Base-by-base conservation (phyloP, 78 protist genomes). In the Cavenderia fasciculata region DNA sequence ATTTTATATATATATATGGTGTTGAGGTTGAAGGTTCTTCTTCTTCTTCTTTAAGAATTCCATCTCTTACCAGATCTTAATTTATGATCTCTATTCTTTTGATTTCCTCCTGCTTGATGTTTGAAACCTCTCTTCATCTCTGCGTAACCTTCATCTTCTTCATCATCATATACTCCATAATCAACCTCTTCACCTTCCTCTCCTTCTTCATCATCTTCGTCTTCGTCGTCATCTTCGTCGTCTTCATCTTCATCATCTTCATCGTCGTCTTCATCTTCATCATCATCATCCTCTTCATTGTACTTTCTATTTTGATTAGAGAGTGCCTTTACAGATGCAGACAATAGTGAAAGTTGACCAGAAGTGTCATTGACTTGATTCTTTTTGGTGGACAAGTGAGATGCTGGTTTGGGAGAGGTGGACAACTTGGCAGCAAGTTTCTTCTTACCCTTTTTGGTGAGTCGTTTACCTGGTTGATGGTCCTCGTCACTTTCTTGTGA, bases 51-150 rank as follows among this genome's bases (percentile, higher is more conserved):
- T 49, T 63, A 63, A 6, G 33, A 38, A 47, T 63, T 63, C 72
- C 72, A 63, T 63, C 47, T 63, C 25, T 21, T 63, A 18, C 72
- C 72, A 34, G 38, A 63, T n/a, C n/a, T n/a, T n/a, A n/a, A n/a
- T n/a, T n/a, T n/a, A n/a, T n/a, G n/a, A n/a, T n/a, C n/a, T n/a
- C n/a, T n/a, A n/a, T n/a, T n/a, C 38, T 63, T 63, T 16, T 33
- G 54, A n/a, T 63, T 63, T 57, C 63, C 27, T 63, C 19, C 51
- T 27, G 72, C 38, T 2, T 47, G 72, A 27, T 76, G 51, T 57
- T 82, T 82, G 36, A 82, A 82, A 31, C 90, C 90, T 56, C 71
- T 68, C 38, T 82, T 82, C 90, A 82, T 68, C n/a, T 82, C 90
- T n/a, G 47, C 78, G 51, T 74, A 82, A n/a, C 90, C 76, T 40